A percentile compares a stretch with the other conserved stretches of the same genome.
Evolutionary conservation across 2,329 filamentous ascomycete genomes (phyloP).

Genomic region (Trichophyton mentagrophytes): DNA sequence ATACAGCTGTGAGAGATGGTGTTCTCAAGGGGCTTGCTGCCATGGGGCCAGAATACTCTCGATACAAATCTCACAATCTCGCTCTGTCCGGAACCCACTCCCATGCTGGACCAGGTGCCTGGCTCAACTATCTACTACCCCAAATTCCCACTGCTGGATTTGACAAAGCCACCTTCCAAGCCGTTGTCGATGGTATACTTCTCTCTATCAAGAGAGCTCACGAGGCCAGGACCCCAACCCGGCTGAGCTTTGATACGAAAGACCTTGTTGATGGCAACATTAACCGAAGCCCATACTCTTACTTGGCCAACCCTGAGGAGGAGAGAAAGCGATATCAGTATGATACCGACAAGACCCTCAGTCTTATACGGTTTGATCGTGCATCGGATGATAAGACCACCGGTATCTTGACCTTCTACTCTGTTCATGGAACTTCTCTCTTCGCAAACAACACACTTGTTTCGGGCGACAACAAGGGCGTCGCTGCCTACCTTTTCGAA

Average conservation of each 20-base stretch:
- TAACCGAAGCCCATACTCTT: conserved; percentile 79
- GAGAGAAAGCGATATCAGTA: conserved; percentile 58
- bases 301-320: conserved; percentile 66
- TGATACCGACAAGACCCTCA: conserved; percentile 64
- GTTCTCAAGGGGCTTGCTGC: conserved; percentile 60
- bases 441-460: conserved; percentile 84
- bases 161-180: conserved; percentile 70
- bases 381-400: conserved; percentile 62
- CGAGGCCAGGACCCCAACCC: conserved; percentile 54
- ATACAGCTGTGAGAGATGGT: conserved; percentile 79
- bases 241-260: conserved; percentile 56
- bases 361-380: conserved; percentile 64
- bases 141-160: conserved; percentile 85
- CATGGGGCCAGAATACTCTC: conserved; percentile 57
- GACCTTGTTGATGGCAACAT: conserved; percentile 66
- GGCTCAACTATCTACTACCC: conserved; percentile 87
- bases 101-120: conserved; percentile 80
- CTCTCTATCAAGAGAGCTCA: conserved; percentile 74
- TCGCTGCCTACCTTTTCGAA: conserved; percentile 76
- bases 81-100: conserved; percentile 89
- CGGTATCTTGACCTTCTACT: conserved; percentile 79
- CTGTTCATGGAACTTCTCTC: conserved; percentile 83
- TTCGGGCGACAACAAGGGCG: conserved; percentile 92
- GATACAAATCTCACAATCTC: conserved; percentile 68
- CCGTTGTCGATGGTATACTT: conserved; percentile 75